Conservation (phyloP, 75 land plant genomes). For the Selaginella tamariscina region DNA sequence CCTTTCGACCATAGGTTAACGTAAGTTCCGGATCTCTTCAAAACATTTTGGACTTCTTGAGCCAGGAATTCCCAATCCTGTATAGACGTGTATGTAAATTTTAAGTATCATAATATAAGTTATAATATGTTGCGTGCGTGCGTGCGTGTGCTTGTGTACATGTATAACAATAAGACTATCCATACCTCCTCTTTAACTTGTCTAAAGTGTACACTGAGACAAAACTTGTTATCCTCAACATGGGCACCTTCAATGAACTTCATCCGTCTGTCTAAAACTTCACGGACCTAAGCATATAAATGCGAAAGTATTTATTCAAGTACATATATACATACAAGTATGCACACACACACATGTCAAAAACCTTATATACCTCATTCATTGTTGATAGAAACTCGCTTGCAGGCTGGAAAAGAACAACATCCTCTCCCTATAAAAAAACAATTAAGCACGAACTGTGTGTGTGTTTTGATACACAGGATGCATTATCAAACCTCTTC, state of each 20-base stretch:
- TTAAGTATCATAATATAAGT: too few species aligned
- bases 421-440: conserved; percentile 20
- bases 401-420: conserved; percentile 35
- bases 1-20: conserved; percentile 84
- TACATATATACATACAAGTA: too few species aligned
- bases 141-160: too few species aligned
- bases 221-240: conserved; percentile 61
- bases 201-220: conserved; percentile 61
- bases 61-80: conserved; percentile 49
- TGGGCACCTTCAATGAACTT: conserved; percentile 41
- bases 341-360: too few species aligned
- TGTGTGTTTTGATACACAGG: too few species aligned
- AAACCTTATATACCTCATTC: conserved; percentile 20
- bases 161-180: too few species aligned
- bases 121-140: too few species aligned
- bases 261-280: conserved; percentile 39
- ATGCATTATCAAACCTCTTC: conserved; percentile 12
- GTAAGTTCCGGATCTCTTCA: conserved; percentile 54
- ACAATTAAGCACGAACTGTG: background rate
- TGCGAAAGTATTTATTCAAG: too few species aligned
- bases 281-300: conserved; percentile 33
- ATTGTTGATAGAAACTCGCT: conserved; percentile 30
- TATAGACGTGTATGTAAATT: background rate
- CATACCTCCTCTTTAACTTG: conserved; percentile 55
- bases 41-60: too few species aligned